Conservation (phyloP, 306 rosid species). For the Quercus ilex region DNA sequence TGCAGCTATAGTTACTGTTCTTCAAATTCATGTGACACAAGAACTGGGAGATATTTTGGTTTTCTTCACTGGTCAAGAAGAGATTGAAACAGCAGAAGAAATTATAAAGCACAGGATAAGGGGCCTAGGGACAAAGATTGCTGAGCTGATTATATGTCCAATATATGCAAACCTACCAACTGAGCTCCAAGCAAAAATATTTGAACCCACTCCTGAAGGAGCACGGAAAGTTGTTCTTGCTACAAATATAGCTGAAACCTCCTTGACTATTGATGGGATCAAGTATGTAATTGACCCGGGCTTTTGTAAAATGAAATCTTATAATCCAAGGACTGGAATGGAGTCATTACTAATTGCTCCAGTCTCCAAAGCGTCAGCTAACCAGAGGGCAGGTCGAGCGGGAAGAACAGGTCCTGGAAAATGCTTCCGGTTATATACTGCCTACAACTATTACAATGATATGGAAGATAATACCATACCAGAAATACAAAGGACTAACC, state of each 20-base stretch:
- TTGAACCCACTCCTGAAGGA: constrained; percentile 97
- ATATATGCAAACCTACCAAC: constrained; percentile 95
- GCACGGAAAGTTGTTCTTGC: constrained; percentile 96
- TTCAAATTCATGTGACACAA: constrained; percentile 91
- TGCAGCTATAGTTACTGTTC: constrained; percentile 91
- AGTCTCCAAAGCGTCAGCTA: constrained; percentile 95
- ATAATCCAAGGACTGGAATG: constrained; percentile 94
- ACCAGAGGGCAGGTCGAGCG: constrained; percentile 90
- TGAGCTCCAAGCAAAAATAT: constrained; percentile 88
- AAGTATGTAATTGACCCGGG: constrained; percentile 98
- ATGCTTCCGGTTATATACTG: constrained; percentile 86
- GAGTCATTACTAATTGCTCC: constrained; percentile 82
- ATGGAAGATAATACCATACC: constrained; percentile 88
- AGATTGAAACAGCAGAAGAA: constrained; percentile 97
- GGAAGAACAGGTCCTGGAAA: constrained; percentile 98
- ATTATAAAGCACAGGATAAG: constrained; percentile 80
- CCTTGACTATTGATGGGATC: constrained; percentile 94
- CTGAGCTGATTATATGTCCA: constrained; percentile 92
- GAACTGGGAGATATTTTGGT: constrained; percentile 86
- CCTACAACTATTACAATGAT: constrained; percentile 68
- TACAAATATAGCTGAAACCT: constrained; percentile 96
- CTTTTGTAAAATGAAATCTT: constrained; percentile 71
- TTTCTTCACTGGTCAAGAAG: constrained; percentile 96
- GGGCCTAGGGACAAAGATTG: constrained; percentile 91
- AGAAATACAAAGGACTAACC: constrained; percentile 91